phyloP scores from a whole-genome alignment of 2,329 filamentous ascomycete genomes.

The Trichoderma breve region DNA sequence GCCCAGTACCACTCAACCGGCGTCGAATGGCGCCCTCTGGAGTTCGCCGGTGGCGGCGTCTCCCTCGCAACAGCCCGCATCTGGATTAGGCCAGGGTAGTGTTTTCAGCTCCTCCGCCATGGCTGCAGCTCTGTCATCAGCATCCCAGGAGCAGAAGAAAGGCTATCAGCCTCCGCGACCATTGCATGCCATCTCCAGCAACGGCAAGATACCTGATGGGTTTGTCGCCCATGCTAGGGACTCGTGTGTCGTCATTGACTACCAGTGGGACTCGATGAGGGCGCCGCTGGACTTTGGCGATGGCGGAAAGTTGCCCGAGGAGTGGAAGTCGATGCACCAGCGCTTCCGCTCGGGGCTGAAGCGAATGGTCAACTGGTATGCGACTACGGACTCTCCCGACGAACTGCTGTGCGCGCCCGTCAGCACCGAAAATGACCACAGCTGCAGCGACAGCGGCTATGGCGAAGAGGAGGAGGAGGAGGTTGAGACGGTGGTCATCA shows the following conservation, averaged over 20 bases:
- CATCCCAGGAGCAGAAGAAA: conserved; percentile 28
- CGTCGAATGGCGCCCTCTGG: conserved; percentile 33
- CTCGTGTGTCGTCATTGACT: conserved; percentile 82
- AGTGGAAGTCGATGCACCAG: conserved; percentile 94
- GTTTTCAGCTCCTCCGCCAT: conserved; percentile 32
- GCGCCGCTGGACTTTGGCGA: conserved; percentile 77
- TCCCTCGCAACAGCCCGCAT: conserved; percentile 24
- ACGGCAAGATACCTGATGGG: conserved; percentile 79
- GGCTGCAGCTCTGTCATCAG: conserved; percentile 35
- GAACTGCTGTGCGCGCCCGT: conserved; percentile 48
- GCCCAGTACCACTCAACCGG: background rate
- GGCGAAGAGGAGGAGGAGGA: conserved; percentile 54
- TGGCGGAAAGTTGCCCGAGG: conserved; percentile 84
- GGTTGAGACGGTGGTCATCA: conserved; percentile 73
- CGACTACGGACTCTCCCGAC: conserved; percentile 49
- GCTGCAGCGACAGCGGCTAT: conserved; percentile 25
- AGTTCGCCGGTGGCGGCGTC: conserved; percentile 31
- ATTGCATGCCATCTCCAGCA: conserved; percentile 76
- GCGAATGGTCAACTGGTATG: conserved; percentile 82
- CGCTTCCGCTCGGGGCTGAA: conserved; percentile 79
- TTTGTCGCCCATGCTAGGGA: conserved; percentile 90
- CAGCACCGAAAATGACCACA: conserved; percentile 28
- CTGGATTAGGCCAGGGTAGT: conserved; percentile 29
- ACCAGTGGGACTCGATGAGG: conserved; percentile 92
- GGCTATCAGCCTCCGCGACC: conserved; percentile 76